Conservation (phyloP, 352 stramenopile genomes). For the Phytophthora aleatoria region DNA sequence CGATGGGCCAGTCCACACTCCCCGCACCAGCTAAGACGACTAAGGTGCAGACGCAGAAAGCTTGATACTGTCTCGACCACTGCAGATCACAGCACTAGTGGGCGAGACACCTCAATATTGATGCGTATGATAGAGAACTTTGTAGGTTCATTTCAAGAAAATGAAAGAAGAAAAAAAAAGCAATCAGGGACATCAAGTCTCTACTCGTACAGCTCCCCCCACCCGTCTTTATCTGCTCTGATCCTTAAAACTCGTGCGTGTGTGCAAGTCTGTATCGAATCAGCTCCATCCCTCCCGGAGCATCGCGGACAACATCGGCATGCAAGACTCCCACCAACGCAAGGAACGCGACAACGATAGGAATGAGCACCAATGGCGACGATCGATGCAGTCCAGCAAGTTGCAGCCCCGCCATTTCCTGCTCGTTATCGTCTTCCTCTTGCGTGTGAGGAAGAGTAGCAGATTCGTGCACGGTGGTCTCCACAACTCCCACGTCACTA, state of each 20-base stretch:
- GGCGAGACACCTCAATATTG: constrained; percentile 16
- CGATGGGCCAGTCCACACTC: constrained; percentile 53
- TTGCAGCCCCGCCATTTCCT: constrained; percentile 28
- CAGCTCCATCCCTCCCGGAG: constrained; percentile 34
- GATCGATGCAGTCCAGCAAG: constrained; percentile 41
- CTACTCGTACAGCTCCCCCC: constrained; percentile 4
- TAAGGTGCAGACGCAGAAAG: constrained; percentile 27
- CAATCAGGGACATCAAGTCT: neutral
- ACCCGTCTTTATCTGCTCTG: constrained; percentile 13
- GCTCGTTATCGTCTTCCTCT: constrained; percentile 27
- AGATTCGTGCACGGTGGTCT: constrained; percentile 22
- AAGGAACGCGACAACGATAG: constrained; percentile 60
- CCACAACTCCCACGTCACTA: constrained; percentile 8
- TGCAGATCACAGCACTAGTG: constrained; percentile 10
- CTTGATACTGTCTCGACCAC: constrained; percentile 16
- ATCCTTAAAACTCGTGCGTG: constrained; percentile 32
- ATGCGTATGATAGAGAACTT: constrained; percentile 34
- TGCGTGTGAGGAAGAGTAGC: constrained; percentile 3
- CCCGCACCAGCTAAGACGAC: constrained; percentile 41
- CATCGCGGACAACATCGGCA: constrained; percentile 58
- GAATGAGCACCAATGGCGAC: constrained; percentile 73
- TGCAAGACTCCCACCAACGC: constrained; percentile 60
- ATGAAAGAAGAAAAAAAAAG: constrained; percentile 3
- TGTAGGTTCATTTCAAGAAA: constrained; percentile 19
- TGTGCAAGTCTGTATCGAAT: constrained; percentile 49